These are phyloP conservation scores for Exophiala viscosa DNA, from an alignment of 2,329 filamentous ascomycete genomes.

Conservation along the genomic window DNA sequence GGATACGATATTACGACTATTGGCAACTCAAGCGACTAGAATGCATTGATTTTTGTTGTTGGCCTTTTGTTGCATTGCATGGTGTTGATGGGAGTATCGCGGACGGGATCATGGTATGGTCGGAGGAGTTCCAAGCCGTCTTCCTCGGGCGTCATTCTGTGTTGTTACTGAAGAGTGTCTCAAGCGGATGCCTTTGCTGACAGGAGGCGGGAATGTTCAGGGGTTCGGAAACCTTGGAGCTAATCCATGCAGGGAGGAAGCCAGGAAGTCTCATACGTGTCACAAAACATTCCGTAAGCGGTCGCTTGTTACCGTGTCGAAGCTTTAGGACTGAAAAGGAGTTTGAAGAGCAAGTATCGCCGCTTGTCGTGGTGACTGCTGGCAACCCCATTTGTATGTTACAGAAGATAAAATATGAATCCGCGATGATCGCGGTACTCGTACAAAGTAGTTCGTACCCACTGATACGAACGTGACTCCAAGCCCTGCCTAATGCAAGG, in stretches of 20 bases:
- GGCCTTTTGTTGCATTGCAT: constrained; percentile 11
- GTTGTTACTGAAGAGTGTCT: no score
- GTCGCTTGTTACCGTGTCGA: no score
- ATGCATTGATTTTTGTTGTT: background rate
- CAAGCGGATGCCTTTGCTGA: background rate
- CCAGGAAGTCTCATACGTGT: background rate
- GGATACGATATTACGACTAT: constrained; percentile 16
- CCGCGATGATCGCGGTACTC: no score
- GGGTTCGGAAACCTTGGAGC: background rate
- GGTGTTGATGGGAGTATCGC: constrained; percentile 16
- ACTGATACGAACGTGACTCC: no score
- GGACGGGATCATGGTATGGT: background rate
- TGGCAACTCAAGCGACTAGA: constrained; percentile 1
- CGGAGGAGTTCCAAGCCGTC: background rate
- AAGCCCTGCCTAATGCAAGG: background rate
- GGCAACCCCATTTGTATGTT: no score
- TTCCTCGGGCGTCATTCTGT: background rate
- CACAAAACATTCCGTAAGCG: background rate
- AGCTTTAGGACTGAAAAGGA: no score
- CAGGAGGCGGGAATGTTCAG: constrained; percentile 11
- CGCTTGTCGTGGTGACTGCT: no score
- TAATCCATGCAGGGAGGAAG: constrained; percentile 17
- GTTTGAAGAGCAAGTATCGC: no score
- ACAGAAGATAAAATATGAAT: no score
- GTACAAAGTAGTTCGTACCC: no score